These are phyloP conservation scores for Nothophaeocryptopus gaeumannii DNA, from an alignment of 2,329 filamentous ascomycete species.

Conservation along the genomic window DNA sequence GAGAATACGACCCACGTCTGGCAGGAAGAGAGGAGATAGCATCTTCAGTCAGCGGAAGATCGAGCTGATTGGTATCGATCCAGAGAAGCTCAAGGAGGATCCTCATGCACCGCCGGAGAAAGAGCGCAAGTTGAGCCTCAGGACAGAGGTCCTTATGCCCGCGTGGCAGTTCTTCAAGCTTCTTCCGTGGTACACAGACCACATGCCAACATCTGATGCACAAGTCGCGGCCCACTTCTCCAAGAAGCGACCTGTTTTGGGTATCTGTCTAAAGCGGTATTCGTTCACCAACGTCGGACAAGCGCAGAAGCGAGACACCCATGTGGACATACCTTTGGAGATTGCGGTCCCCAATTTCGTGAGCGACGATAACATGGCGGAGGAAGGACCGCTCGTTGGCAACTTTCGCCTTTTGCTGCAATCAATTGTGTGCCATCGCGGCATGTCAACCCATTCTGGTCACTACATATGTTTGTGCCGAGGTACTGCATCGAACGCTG, in stretches of 20 bases:
- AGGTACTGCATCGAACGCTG: conserved; percentile 55
- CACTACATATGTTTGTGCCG: conserved; percentile 88
- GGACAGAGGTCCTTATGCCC: conserved; percentile 88
- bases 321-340: conserved; percentile 87
- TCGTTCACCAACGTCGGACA: conserved; percentile 67
- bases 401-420: conserved; percentile 92
- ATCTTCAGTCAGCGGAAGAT: conserved; percentile 49
- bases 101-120: conserved; percentile 32
- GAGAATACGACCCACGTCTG: conserved; percentile 35
- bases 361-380: conserved; percentile 68
- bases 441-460: conserved; percentile 78
- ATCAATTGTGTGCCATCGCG: conserved; percentile 88
- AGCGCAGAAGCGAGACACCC: conserved; percentile 71
- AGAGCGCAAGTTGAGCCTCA: conserved; percentile 31
- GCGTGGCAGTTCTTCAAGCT: conserved; percentile 97
- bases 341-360: conserved; percentile 85
- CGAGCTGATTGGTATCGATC: conserved; percentile 32
- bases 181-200: conserved; percentile 85
- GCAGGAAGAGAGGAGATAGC: conserved; percentile 46
- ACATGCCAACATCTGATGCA: conserved; percentile 62
- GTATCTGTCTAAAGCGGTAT: conserved; percentile 91
- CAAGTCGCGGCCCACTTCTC: conserved; percentile 89
- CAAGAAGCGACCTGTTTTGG: conserved; percentile 76
- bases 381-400: conserved; percentile 67
- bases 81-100: conserved; percentile 41